Conservation (phyloP, 2,329 filamentous ascomycete species). For the Botryosphaeria dothidea region DNA sequence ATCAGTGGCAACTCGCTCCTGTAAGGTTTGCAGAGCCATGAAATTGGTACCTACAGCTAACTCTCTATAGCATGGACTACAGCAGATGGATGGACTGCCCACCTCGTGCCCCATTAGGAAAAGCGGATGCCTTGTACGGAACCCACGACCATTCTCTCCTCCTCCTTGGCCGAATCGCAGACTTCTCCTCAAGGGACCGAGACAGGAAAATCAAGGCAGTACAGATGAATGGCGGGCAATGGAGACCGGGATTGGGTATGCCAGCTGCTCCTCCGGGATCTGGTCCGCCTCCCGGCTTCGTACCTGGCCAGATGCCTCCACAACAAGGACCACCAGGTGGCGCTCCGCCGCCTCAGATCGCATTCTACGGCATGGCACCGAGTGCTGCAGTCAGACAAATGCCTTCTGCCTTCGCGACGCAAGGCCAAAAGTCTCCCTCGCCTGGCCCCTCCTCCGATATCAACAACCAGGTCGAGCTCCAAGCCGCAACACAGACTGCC, state of each 20-base stretch:
- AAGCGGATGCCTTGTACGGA: conserved; percentile 77
- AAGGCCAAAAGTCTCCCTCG: conserved; percentile 21
- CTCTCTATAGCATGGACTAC: conserved; percentile 68
- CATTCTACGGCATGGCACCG: conserved; percentile 55
- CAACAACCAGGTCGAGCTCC: conserved; percentile 52
- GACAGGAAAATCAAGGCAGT: conserved; percentile 73
- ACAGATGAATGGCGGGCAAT: conserved; percentile 58
- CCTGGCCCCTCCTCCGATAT: conserved; percentile 43
- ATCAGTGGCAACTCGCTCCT: conserved; percentile 82
- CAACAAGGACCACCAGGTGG: conserved; percentile 3
- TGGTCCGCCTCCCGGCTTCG: conserved; percentile 8
- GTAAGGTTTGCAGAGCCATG: conserved; percentile 56
- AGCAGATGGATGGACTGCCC: conserved; percentile 82
- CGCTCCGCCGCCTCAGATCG: neutral
- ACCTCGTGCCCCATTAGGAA: conserved; percentile 77
- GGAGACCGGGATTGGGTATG: conserved; percentile 56
- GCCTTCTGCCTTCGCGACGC: conserved; percentile 43
- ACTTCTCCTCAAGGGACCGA: conserved; percentile 77
- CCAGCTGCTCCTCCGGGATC: conserved; percentile 33
- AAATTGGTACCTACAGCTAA: neutral
- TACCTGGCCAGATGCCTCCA: neutral
- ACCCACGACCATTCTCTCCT: conserved; percentile 87
- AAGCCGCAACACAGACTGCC: conserved; percentile 67
- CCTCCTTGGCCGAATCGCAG: conserved; percentile 74
- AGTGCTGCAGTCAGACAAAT: conserved; percentile 43